phyloP scores from a whole-genome alignment of 2,329 filamentous ascomycete genomes.

The Ceratocystis albifundus region DNA sequence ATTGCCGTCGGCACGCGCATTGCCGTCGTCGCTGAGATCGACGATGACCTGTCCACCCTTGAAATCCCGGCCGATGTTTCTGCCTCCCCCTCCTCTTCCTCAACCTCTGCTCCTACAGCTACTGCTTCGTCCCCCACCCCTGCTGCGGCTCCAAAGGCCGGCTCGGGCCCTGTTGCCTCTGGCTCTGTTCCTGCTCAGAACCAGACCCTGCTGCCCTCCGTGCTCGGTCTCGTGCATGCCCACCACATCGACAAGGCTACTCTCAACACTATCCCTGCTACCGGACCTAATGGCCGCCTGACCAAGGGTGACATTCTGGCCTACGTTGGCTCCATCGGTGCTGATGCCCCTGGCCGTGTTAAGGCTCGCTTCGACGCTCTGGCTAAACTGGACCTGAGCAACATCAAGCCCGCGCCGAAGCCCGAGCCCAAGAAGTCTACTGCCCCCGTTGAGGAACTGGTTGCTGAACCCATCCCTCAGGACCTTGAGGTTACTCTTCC shows the following conservation, averaged over 20 bases:
- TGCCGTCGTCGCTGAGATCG: slow-evolving; percentile 68
- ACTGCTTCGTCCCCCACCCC: slow-evolving; percentile 21
- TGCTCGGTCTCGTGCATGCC: slow-evolving; percentile 67
- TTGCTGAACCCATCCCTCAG: slow-evolving; percentile 33
- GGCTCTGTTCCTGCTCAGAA: slow-evolving; percentile 32
- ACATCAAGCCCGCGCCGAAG: slow-evolving; percentile 68
- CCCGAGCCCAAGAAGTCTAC: slow-evolving; percentile 33
- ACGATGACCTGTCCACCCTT: slow-evolving; percentile 63
- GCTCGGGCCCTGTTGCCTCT: slow-evolving; percentile 31
- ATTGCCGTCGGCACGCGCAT: slow-evolving; percentile 72
- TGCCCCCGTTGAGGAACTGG: slow-evolving; percentile 32
- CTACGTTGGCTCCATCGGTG: slow-evolving; percentile 67
- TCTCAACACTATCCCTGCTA: slow-evolving; percentile 69
- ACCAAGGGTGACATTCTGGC: slow-evolving; percentile 93
- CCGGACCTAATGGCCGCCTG: slow-evolving; percentile 75
- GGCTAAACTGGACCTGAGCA: slow-evolving; percentile 79
- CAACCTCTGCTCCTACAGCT: slow-evolving; percentile 21
- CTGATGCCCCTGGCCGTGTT: slow-evolving; percentile 58
- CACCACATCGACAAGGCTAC: slow-evolving; percentile 66
- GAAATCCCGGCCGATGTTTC: slow-evolving; percentile 62
- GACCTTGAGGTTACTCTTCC: slow-evolving; percentile 55
- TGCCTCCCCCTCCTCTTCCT: slow-evolving; percentile 27
- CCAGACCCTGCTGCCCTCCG: slow-evolving; percentile 63
- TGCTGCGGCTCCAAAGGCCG: slow-evolving; percentile 26
- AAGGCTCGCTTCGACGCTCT: slow-evolving; percentile 63